Base-by-base conservation (phyloP, 164 flowering plant genomes). In the Taxillus chinensis region DNA sequence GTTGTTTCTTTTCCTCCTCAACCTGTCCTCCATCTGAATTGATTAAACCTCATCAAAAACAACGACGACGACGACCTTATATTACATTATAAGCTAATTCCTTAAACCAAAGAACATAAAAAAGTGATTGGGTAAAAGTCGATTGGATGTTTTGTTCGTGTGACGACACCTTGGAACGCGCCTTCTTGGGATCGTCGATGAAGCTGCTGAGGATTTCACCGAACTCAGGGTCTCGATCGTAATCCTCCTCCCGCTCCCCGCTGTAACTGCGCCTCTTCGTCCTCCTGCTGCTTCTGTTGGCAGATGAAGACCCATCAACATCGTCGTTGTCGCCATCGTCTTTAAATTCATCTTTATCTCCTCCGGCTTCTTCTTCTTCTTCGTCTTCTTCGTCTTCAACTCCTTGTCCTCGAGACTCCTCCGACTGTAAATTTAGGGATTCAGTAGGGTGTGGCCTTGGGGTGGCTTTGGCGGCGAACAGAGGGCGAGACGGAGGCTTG, bases 181-280 rank as follows among this genome's bases (percentile, higher is more conserved):
- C 95, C 66, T 83, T 87, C 9, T 82, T 70, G 3, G 96, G 96
- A 46, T 92, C 83, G 45, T 85, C 90, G 4, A 92, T 75, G 68
- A 76, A 78, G 65, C 66, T 62, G 14, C 86, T 90, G 2, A 92
- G 68, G 71, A 92, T 89, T 27, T 87, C 92, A 54, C 86, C 96
- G 42, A 89, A 78, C 68, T 92, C 98, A 1, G 98, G 96, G 72
- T 91, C 89, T 71, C 71, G 74, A 71, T 92, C 96, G 62, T 79
- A 86, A 63, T 87, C 81, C 45, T 62, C 81, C 61, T 78, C 87
- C 41, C 76, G 81, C 41, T 67, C 57, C 37, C 12, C 27, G 57
- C 75, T 69, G 38, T 77, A 73, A 60, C 69, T 69, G 52, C 68
- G 79, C 13, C 51, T 48, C 27, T 27, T 27, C 27, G 27, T 27